These are phyloP conservation scores for Phytopythium kandeliae DNA, from an alignment of 352 stramenopile species.

Conservation along the genomic window DNA sequence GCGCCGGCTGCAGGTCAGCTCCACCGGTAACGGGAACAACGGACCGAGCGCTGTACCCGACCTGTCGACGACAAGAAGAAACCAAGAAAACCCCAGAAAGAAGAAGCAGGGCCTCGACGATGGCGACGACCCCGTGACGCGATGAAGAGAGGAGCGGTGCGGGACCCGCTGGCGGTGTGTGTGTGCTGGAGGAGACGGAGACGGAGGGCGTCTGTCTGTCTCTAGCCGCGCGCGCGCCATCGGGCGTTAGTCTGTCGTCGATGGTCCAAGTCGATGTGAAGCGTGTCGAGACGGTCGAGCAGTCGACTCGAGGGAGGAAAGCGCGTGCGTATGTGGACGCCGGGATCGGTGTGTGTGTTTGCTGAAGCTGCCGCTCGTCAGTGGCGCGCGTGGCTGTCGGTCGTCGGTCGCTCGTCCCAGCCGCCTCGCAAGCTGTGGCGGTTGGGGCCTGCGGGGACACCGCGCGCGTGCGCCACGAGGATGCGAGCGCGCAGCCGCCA, in stretches of 20 bases:
- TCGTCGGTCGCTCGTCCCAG: too few species aligned
- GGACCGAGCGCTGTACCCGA: not conserved
- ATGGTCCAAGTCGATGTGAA: not conserved
- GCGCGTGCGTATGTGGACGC: conserved; percentile 7
- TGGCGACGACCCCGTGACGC: not conserved
- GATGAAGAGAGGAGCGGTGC: not conserved
- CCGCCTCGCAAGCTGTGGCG: too few species aligned
- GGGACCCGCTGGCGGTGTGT: not conserved
- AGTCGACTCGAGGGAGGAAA: conserved; percentile 5
- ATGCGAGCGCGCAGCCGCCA: not conserved
- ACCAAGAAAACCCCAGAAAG: not conserved
- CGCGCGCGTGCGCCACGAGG: not conserved
- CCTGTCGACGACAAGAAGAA: conserved; percentile 2
- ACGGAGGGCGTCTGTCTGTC: not conserved
- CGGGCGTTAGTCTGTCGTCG: not conserved
- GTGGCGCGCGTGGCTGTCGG: not conserved
- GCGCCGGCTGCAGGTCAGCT: conserved; percentile 27
- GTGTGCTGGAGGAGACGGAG: not conserved
- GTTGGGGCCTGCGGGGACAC: too few species aligned
- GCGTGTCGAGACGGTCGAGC: conserved; percentile 2
- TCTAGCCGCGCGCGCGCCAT: not conserved
- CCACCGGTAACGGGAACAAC: conserved; percentile 28
- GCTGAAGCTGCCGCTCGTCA: conserved; percentile 1
- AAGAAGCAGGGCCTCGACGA: conserved; percentile 2
- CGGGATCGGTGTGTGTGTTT: conserved; percentile 3